Base-by-base conservation (phyloP, 1,284 basidiomycete species). In the Ganoderma sinense region DNA sequence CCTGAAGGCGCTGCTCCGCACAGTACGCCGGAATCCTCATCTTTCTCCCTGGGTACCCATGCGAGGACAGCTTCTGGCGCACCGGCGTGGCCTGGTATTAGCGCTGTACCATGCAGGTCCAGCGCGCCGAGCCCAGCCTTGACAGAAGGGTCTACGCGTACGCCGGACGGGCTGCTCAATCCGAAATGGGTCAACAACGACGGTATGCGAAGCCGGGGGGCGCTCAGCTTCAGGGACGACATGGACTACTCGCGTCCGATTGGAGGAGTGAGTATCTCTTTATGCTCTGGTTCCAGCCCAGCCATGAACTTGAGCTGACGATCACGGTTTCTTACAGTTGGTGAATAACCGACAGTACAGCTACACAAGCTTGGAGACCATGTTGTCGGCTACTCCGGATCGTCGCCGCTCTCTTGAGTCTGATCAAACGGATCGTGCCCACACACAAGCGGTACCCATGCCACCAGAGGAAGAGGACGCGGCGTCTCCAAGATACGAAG, bases 241-340 rank as follows among this genome's bases (percentile, higher is more conserved):
- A 79, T 83, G 71, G 84, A 85, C 64, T 85, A 85, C 66, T 84
- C 84, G 11, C 77, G 84, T 62, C 84, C 84, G 2, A 84, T 85
- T 31, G 81, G 79, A 43, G 84, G 81, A 53, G 84, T 84, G 20
- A 78, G 84, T 78, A 40, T 11, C n/a, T 20, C 20, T 51, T 51
- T 61, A 45, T 11, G 8, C 20, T 48, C 36, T 36, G 36, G 6
- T 36, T 36, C 10, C 36, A 7, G 36, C 36, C 36, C 36, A 16
- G 29, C 39, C 31, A 53, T n/a, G 23, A 59, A 43, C 14, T 16
- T 31, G 63, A 29, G 48, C 62, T 73, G 66, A 73, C 58, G 43
- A 20, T 48, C 11, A 8, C 55, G 51, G n/a, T 43, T 18, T 65
- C 29, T 8, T 64, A 29, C 69, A 84, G 83, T 72, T 80, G 55